These are phyloP conservation scores for Iris pallida DNA, from an alignment of 116 monocot species.

Conservation along the genomic window DNA sequence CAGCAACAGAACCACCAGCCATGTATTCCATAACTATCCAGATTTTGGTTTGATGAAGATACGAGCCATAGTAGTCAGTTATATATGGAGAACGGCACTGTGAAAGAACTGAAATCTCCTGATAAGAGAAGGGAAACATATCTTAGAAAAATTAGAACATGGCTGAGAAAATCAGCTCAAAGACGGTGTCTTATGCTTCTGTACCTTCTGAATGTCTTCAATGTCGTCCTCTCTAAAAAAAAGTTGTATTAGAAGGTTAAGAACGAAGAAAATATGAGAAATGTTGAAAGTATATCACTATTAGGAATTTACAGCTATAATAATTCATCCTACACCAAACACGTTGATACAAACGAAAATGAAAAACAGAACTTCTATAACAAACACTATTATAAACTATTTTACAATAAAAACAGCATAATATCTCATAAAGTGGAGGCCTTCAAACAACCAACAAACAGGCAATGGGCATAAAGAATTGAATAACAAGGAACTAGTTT, in stretches of 20 bases:
- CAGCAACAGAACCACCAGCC: conserved; percentile 97
- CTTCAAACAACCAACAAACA: no score
- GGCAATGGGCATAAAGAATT: no score
- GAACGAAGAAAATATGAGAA: no score
- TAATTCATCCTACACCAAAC: no score
- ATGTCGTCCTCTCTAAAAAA: conserved; percentile 81
- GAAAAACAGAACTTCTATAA: no score
- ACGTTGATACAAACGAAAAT: no score
- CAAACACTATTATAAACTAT: no score
- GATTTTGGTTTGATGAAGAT: conserved; percentile 86
- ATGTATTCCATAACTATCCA: conserved; percentile 98
- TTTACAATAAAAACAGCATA: no score
- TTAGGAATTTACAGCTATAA: no score
- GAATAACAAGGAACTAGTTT: no score
- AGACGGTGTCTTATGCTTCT: conserved; percentile 7
- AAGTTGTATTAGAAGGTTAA: conserved; percentile 3
- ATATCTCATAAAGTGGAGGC: no score
- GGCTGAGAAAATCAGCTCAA: conserved; percentile 14
- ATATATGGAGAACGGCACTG: conserved; percentile 60
- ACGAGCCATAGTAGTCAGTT: conserved; percentile 90
- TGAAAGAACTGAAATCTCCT: conserved; percentile 59
- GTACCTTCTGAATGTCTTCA: conserved; percentile 97
- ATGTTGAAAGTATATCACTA: no score
- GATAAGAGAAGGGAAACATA: conserved; percentile 11
- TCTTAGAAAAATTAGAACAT: background rate